Percentiles rank a stretch among this genome's conserved stretches.
Conservation (phyloP, 805 yeast species). For the Candida namnaoensis region DNA sequence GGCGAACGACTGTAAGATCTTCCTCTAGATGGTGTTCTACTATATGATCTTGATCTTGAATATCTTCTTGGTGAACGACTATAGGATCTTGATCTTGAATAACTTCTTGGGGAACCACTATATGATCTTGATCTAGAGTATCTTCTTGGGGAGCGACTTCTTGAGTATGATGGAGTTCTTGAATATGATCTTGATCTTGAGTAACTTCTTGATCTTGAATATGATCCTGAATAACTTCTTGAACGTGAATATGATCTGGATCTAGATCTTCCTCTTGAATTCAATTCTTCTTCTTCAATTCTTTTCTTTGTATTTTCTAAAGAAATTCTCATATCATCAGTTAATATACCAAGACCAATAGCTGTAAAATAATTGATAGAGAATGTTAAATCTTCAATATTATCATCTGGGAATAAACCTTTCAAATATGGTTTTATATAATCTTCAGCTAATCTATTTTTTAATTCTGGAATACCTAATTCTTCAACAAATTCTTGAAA, state of each 20-base stretch:
- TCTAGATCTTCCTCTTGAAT: constrained; percentile 6
- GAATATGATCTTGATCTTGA: constrained; percentile 10
- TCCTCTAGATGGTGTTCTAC: constrained; percentile 4
- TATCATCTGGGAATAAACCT: constrained; percentile 58
- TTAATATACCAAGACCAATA: constrained; percentile 75
- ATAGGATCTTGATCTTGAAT: constrained; percentile 14
- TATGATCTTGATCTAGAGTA: constrained; percentile 5
- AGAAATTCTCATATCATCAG: constrained; percentile 70
- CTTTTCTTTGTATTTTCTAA: constrained; percentile 25
- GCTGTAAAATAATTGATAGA: constrained; percentile 91
- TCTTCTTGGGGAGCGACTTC: constrained; percentile 12
- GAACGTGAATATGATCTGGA: constrained; percentile 6
- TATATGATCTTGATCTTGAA: constrained; percentile 3
- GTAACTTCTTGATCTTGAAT: constrained; percentile 15
- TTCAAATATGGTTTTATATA: constrained; percentile 36
- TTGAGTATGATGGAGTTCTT: constrained; percentile 6
- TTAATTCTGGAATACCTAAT: constrained; percentile 48
- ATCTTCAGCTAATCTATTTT: constrained; percentile 41
- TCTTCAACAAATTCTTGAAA: constrained; percentile 77
- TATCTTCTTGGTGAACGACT: neutral
- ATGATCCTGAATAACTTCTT: constrained; percentile 17
- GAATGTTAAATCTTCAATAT: constrained; percentile 53
- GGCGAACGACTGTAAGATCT: constrained; percentile 3
- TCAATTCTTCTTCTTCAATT: constrained; percentile 12
- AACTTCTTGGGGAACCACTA: constrained; percentile 16